A percentile compares a stretch with the other conserved stretches of the same genome.
Conservation (phyloP, 495 filamentous ascomycete genomes). For the Xylaria grammica region DNA sequence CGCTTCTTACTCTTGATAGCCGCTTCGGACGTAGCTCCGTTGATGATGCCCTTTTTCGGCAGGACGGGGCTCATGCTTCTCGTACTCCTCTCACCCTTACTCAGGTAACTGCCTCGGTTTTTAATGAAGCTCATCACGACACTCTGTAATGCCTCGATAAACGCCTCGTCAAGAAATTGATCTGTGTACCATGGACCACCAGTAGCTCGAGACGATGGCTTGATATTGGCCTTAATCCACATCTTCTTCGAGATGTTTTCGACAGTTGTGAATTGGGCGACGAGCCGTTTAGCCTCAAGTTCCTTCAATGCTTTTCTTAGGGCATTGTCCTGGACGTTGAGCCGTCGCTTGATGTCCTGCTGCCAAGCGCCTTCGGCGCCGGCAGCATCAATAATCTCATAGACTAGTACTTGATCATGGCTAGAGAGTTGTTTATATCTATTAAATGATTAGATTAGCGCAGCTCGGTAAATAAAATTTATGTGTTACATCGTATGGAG, state of each 20-base stretch:
- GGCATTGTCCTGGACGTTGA: constrained; percentile 78
- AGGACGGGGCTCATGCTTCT: constrained; percentile 32
- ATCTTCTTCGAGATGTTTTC: constrained; percentile 73
- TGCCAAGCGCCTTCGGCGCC: constrained; percentile 87
- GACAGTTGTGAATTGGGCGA: constrained; percentile 64
- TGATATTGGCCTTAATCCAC: constrained; percentile 79
- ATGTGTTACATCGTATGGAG: not conserved
- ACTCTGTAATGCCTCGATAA: constrained; percentile 73
- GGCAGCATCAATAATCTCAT: constrained; percentile 81
- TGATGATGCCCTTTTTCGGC: constrained; percentile 53
- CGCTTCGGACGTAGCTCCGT: constrained; percentile 39
- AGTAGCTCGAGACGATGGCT: constrained; percentile 83
- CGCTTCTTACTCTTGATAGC: constrained; percentile 48
- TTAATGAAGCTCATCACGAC: constrained; percentile 75
- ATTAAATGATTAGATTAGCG: constrained; percentile 19
- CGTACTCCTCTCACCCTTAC: constrained; percentile 34
- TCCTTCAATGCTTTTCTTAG: constrained; percentile 77
- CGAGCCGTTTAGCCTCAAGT: constrained; percentile 67
- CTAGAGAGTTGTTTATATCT: constrained; percentile 68
- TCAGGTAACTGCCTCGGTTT: constrained; percentile 67
- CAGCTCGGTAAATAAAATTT: not conserved
- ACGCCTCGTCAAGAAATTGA: constrained; percentile 81
- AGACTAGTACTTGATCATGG: constrained; percentile 78
- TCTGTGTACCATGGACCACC: constrained; percentile 95
- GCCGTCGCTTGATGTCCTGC: constrained; percentile 72